Evolutionary conservation across 345 rosid species (phyloP), one percentile per base, ranked within the genome.

Genomic region (Eutrema heterophyllum): DNA sequence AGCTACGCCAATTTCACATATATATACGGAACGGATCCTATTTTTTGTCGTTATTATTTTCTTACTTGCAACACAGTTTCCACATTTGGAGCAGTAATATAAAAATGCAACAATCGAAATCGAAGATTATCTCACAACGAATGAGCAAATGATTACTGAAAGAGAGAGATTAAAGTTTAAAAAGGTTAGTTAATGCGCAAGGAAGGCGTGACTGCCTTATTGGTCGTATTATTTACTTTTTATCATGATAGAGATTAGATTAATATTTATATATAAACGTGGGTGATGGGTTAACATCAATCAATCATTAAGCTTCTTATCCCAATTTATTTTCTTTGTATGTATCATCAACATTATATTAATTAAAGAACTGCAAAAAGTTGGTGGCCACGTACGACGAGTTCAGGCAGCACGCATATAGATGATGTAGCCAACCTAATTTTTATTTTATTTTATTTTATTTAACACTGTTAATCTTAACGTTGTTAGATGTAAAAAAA

Each of bases 221-320:
- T 61, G 64, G 70, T 36, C 59, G 26, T 69, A 45, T 38, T 45
- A 61, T 69, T 53, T 45, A 41, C 69, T 67, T 44, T 74, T 35
- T 41, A 50, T 66, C 54, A 68, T 53, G 55, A 54, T 41, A 27
- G n/a, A n/a, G n/a, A n/a, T n/a, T n/a, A n/a, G 45, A 57, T 67
- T 55, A 16, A 35, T 29, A 49, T 57, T 39, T 54, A 44, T 16
- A 13, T 43, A 48, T 41, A 55, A 52, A 46, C 64, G 75, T 76
- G 72, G 56, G 63, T 40, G 38, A 49, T 57, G 72, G 60, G 72
- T 70, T 76, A 55, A 64, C 80, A 70, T 77, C 80, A 77, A 76
- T 76, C 79, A 76, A 76, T 69, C 79, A 76, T 70, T 76, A 76
- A 39, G 46, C 65, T 70, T 76, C 53, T 76, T 76, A 76, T 76